Evolutionary conservation across 2,329 filamentous ascomycete genomes (phyloP).

Genomic region (Aspergillus terreus): DNA sequence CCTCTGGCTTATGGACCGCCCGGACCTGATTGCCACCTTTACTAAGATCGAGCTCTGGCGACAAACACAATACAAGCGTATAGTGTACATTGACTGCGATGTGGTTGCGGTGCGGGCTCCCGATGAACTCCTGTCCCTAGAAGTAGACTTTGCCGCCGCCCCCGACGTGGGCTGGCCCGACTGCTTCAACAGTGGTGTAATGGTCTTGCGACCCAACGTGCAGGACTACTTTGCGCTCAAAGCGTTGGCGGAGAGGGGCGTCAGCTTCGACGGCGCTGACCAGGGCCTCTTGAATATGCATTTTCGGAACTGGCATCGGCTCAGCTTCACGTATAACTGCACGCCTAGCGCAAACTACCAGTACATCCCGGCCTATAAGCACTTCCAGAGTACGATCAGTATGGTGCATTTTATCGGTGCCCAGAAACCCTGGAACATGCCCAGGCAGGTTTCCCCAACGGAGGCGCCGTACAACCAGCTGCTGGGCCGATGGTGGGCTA

Average conservation of each 20-base stretch:
- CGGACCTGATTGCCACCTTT: conserved; percentile 86
- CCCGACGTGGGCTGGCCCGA: conserved; percentile 98
- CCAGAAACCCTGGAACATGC: conserved; percentile 81
- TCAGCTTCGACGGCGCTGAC: conserved; percentile 95
- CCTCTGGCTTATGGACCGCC: conserved; percentile 84
- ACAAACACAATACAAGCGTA: conserved; percentile 81
- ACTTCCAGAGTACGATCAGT: conserved; percentile 86
- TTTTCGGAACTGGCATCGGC: conserved; percentile 78
- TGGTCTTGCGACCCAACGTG: conserved; percentile 83
- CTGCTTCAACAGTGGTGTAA: conserved; percentile 95
- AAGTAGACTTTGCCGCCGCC: conserved; percentile 64
- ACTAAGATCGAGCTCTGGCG: conserved; percentile 97
- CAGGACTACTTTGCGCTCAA: conserved; percentile 82
- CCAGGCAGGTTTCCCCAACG: conserved; percentile 31
- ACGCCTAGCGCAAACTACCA: conserved; percentile 96
- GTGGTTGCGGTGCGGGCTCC: conserved; percentile 85
- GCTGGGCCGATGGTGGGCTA: conserved; percentile 85
- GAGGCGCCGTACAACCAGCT: conserved; percentile 70
- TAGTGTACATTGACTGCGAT: conserved; percentile 94
- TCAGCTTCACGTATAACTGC: conserved; percentile 96
- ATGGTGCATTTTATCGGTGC: conserved; percentile 92
- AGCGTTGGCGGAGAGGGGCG: conserved; percentile 77
- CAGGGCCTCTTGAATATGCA: conserved; percentile 95
- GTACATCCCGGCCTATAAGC: conserved; percentile 89
- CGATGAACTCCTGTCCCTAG: conserved; percentile 80